Evolutionary conservation across 78 protist species (phyloP), one percentile per base, ranked within the genome.

Genomic region (Dictyostelium citrinum): DNA sequence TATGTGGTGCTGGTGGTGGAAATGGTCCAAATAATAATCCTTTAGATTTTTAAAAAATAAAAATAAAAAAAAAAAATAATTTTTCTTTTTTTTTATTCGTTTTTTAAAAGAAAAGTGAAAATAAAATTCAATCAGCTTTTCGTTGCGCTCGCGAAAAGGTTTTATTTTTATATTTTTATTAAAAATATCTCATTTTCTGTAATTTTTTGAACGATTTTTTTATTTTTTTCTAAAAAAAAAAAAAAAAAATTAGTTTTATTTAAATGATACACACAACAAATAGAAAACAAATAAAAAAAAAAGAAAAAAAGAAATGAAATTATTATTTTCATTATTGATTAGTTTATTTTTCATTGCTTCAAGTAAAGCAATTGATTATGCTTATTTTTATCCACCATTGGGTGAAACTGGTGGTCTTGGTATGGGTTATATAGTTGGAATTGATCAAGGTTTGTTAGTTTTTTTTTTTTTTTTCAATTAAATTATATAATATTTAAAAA

Each of bases 361-460:
- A 70, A 70, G 37, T 17, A 31, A 29, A 31, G 77, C 77, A 70
- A 41, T 55, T 35, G 84, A 80, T 27, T 80, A 80, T 80, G 68
- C 84, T 5, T 80, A 58, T 55, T 80, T 80, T 8, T 80, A 55
- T 33, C 84, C 84, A 27, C 84, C 84, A 35, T n/a, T 24, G 3
- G 1, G 35, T 1, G 12, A 33, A n/a, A 37, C 60, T 2, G 49
- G 43, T 12, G 49, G 27, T 6, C 9, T 29, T 33, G 68, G 46
- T 55, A 61, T 80, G 68, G 84, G 84, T 17, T 80, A 80, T 35
- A 80, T 80, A 46, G 71, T 80, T 29, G 84, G 33, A 2, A n/a
- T 80, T 16, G 49, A 10, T 7, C 24, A 55, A 55, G 64, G 64
- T 55, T 55, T 55, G 60, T 55, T 49, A 49, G 1, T 49, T 49